Conservation (phyloP, 129 eudicot genomes). For the Pseudognaphalium luteoalbum region DNA sequence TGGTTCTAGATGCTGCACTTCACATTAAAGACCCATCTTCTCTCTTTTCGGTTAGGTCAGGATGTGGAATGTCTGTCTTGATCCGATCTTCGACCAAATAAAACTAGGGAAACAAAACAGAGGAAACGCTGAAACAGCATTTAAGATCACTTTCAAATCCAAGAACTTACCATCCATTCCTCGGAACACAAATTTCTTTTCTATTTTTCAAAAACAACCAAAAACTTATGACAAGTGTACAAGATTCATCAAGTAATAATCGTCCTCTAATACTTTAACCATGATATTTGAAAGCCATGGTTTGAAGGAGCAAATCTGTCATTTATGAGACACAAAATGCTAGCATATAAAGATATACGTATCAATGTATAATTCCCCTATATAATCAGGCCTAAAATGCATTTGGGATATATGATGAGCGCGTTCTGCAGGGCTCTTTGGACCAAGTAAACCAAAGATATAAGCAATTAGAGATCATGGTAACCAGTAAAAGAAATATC, state of each 20-base stretch:
- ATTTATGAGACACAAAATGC: too few relatives aligned
- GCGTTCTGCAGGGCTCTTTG: neutral
- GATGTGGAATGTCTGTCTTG: constrained; percentile 4
- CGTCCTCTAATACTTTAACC: too few relatives aligned
- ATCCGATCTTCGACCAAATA: neutral
- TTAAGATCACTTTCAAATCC: neutral
- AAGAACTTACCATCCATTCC: too few relatives aligned
- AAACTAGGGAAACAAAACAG: neutral
- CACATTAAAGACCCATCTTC: constrained; percentile 1
- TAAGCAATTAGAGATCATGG: neutral
- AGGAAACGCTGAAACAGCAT: neutral
- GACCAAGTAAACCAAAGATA: neutral
- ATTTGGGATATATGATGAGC: neutral
- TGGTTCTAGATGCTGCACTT: constrained; percentile 11
- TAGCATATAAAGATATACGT: too few relatives aligned
- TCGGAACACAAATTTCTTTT: too few relatives aligned
- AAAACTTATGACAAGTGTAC: too few relatives aligned
- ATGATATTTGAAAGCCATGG: too few relatives aligned
- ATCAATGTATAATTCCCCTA: too few relatives aligned
- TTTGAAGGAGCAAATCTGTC: too few relatives aligned
- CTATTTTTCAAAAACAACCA: too few relatives aligned
- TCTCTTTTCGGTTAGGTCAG: neutral
- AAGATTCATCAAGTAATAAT: too few relatives aligned
- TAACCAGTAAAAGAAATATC: neutral
- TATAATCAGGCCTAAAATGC: too few relatives aligned